Evolutionary conservation across 495 filamentous ascomycete species (phyloP).

Genomic region (Jackrogersella minutella): DNA sequence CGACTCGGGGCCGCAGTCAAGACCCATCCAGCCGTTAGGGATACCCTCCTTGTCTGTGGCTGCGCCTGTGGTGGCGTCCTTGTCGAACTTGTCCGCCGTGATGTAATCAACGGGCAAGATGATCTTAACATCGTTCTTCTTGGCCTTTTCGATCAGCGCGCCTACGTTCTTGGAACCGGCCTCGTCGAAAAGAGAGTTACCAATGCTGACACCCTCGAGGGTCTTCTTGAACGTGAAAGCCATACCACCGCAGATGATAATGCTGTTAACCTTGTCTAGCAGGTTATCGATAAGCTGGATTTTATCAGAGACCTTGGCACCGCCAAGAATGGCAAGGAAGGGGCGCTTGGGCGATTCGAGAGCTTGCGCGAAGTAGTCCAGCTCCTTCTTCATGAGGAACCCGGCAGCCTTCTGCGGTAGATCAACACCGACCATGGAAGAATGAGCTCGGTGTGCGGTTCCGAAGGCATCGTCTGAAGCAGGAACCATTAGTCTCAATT

Average conservation of each 20-base stretch:
- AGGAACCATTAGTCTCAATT: constrained; percentile 2
- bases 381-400: constrained; percentile 99
- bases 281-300: constrained; percentile 99
- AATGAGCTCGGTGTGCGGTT: constrained; percentile 97
- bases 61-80: constrained; percentile 79
- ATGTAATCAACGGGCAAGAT: constrained; percentile 95
- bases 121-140: constrained; percentile 93
- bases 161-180: constrained; percentile 91
- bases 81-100: constrained; percentile 92
- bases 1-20: constrained; percentile 91
- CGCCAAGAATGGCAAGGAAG: constrained; percentile 98
- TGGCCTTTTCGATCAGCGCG: constrained; percentile 90
- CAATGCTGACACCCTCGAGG: constrained; percentile 86
- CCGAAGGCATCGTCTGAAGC: constrained; percentile 92
- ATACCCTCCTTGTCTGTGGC: constrained; percentile 91
- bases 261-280: constrained; percentile 92
- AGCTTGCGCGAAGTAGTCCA: constrained; percentile 98
- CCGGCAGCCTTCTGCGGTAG: constrained; percentile 95
- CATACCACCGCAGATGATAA: constrained; percentile 98
- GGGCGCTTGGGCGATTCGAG: constrained; percentile 92
- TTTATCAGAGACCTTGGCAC: constrained; percentile 99
- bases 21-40: constrained; percentile 95
- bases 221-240: constrained; percentile 99
- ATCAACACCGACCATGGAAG: constrained; percentile 97
- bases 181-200: constrained; percentile 93